A percentile compares a stretch with the other conserved stretches of the same genome.
These are phyloP conservation scores for Nemania sp. DNA, from an alignment of 2,329 filamentous ascomycete species.

Conservation along the genomic window DNA sequence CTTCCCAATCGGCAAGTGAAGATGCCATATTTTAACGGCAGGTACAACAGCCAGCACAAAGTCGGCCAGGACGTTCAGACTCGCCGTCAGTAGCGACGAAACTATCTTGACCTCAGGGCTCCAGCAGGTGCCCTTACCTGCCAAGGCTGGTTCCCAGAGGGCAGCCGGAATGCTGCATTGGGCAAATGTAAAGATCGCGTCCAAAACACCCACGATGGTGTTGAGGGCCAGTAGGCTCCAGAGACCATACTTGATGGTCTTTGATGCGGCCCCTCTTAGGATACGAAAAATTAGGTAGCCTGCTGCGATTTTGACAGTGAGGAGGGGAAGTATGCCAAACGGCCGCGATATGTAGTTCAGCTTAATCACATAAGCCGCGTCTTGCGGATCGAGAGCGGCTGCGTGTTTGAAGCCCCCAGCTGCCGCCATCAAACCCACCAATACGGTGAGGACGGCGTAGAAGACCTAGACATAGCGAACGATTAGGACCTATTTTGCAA, in stretches of 20 bases:
- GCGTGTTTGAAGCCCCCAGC: not conserved
- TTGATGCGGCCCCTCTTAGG: not conserved
- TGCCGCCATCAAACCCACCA: not conserved
- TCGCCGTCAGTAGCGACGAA: not conserved
- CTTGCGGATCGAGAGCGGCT: not conserved
- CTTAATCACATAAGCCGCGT: not conserved
- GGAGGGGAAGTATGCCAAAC: not conserved
- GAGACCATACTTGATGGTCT: not conserved
- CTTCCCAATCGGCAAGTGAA: not conserved
- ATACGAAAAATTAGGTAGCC: constrained; percentile 11
- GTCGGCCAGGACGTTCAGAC: constrained; percentile 1
- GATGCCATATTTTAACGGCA: not conserved
- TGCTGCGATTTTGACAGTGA: constrained; percentile 12
- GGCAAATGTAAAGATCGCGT: constrained; percentile 10
- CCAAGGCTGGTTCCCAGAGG: constrained; percentile 15
- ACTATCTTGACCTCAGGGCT: not conserved
- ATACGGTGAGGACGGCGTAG: not conserved
- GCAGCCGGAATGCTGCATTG: constrained; percentile 15
- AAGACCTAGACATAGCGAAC: constrained; percentile 3
- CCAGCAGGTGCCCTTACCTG: not conserved
- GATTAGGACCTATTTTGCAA: not conserved
- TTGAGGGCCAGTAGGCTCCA: not conserved
- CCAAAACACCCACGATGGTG: not conserved
- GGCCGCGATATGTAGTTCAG: constrained; percentile 9
- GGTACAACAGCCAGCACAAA: not conserved